Percentiles rank a stretch among this genome's conserved stretches.
Evolutionary conservation across 768 basidiomycete genomes (phyloP).

Genomic region (Cubamyces lactineus): DNA sequence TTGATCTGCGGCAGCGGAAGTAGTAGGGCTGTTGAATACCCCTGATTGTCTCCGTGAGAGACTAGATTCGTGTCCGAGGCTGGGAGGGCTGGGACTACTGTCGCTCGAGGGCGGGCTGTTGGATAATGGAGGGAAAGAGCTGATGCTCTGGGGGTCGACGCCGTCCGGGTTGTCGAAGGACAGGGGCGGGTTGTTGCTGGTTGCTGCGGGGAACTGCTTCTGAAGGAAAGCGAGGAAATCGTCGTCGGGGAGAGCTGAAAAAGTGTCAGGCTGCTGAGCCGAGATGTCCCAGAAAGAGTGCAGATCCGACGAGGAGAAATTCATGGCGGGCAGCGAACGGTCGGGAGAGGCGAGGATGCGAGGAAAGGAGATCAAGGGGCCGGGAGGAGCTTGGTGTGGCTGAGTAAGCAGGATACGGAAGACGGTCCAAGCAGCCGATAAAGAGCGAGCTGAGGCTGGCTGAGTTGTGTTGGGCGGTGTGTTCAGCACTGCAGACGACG

Average conservation of each 20-base stretch:
- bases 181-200: conserved; percentile 26
- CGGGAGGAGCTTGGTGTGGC: conserved; percentile 22
- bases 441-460: not conserved
- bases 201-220: conserved; percentile 64
- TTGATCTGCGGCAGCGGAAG: conserved; percentile 28
- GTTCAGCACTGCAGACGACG: conserved; percentile 11
- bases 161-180: conserved; percentile 40
- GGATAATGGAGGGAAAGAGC: conserved; percentile 51
- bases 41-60: conserved; percentile 38
- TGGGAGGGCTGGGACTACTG: conserved; percentile 78
- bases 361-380: conserved; percentile 13
- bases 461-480: conserved; percentile 13
- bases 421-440: conserved; percentile 7
- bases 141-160: conserved; percentile 64
- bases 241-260: conserved; percentile 70
- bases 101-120: conserved; percentile 66
- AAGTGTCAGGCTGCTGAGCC: conserved; percentile 50
- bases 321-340: conserved; percentile 44
- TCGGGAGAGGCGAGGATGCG: conserved; percentile 20
- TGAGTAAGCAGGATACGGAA: conserved; percentile 18
- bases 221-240: conserved; percentile 78
- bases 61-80: conserved; percentile 41
- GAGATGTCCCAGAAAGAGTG: conserved; percentile 67
- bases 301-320: conserved; percentile 44
- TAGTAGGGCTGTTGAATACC: conserved; percentile 27